These are phyloP conservation scores for Saccharomycopsis olivae DNA, from an alignment of 805 yeast species.

Conservation along the genomic window DNA sequence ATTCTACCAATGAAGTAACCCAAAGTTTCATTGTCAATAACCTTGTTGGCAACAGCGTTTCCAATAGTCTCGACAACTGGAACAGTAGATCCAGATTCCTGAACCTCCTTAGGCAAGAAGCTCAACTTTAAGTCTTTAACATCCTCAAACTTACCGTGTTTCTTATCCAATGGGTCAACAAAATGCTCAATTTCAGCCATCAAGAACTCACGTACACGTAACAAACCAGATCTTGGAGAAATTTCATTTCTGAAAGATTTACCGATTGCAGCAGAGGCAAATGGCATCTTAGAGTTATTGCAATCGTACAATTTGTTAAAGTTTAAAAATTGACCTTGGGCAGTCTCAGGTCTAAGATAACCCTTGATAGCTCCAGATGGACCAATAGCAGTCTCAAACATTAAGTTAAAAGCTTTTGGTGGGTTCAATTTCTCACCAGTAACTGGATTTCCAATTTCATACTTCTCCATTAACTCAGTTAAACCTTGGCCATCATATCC, in stretches of 20 bases:
- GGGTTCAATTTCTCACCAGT: constrained; percentile 78
- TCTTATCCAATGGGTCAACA: constrained; percentile 86
- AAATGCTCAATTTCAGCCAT: constrained; percentile 99
- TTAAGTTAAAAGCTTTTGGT: constrained; percentile 92
- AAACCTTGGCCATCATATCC: constrained; percentile 89
- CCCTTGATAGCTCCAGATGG: constrained; percentile 97
- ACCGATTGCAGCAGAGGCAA: constrained; percentile 99
- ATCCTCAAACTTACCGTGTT: constrained; percentile 69
- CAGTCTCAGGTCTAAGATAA: constrained; percentile 96
- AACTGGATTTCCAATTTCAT: constrained; percentile 83
- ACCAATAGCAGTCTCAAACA: constrained; percentile 99
- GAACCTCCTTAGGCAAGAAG: constrained; percentile 80
- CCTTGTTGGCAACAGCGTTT: constrained; percentile 77
- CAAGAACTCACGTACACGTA: constrained; percentile 96
- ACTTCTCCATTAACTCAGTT: constrained; percentile 77
- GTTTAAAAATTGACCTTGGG: constrained; percentile 98
- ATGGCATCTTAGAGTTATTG: constrained; percentile 95
- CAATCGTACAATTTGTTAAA: constrained; percentile 87
- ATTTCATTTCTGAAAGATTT: constrained; percentile 98
- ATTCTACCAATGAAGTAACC: constrained; percentile 97
- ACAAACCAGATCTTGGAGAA: constrained; percentile 94
- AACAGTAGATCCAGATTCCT: constrained; percentile 73
- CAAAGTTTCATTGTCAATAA: constrained; percentile 93
- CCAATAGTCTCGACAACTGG: constrained; percentile 62
- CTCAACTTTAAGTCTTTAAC: constrained; percentile 62